Percentiles rank a stretch among this genome's conserved stretches.
Evolutionary conservation across 2,329 filamentous ascomycete genomes (phyloP).

Genomic region (Fonsecaea multimorphosa): DNA sequence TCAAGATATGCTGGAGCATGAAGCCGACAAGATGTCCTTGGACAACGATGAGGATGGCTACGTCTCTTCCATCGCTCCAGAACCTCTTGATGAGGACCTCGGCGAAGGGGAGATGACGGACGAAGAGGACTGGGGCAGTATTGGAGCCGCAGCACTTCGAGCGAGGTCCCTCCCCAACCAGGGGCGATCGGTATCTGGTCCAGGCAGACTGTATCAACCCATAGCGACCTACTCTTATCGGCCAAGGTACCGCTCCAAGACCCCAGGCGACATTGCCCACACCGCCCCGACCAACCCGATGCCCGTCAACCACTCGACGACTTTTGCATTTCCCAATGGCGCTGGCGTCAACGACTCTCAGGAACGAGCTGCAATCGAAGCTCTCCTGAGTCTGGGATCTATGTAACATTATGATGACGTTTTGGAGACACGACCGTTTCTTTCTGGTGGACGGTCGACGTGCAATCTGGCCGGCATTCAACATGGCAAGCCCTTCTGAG

Average conservation of each 20-base stretch:
- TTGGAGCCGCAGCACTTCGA: constrained; percentile 84
- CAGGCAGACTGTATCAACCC: constrained; percentile 48
- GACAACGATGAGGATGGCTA: constrained; percentile 69
- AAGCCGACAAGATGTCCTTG: constrained; percentile 94
- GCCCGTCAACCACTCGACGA: constrained; percentile 45
- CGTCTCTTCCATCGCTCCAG: constrained; percentile 75
- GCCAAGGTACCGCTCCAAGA: constrained; percentile 35
- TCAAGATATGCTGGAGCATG: constrained; percentile 75
- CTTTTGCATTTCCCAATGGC: constrained; percentile 38
- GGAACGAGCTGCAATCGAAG: constrained; percentile 57
- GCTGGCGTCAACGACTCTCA: constrained; percentile 48
- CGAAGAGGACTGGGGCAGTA: constrained; percentile 92
- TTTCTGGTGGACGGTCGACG: neutral
- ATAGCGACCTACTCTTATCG: constrained; percentile 47
- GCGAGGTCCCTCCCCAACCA: constrained; percentile 61
- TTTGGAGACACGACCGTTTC: constrained; percentile 3
- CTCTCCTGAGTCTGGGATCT: constrained; percentile 55
- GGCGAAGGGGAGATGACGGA: constrained; percentile 89
- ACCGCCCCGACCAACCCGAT: constrained; percentile 50
- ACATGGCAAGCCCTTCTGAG: constrained; percentile 9
- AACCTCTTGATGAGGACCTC: constrained; percentile 69
- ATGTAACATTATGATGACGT: constrained; percentile 48
- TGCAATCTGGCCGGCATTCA: constrained; percentile 7
- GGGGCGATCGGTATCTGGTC: constrained; percentile 46
- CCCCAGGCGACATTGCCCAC: constrained; percentile 40